These are phyloP conservation scores for Lepidium aucheri DNA, from an alignment of 345 rosid genomes.

Conservation along the genomic window DNA sequence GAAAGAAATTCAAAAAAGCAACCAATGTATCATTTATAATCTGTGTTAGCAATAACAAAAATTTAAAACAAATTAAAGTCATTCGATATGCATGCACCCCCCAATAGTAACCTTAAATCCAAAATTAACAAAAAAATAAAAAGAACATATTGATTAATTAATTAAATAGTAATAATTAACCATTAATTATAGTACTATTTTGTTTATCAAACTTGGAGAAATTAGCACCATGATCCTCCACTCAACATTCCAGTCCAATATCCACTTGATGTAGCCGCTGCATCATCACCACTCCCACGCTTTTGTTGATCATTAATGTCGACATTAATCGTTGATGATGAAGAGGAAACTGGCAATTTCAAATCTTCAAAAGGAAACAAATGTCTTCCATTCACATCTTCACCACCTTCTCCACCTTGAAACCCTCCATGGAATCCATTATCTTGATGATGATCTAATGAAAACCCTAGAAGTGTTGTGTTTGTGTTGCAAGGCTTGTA, in stretches of 20 bases:
- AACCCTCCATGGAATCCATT: constrained; percentile 41
- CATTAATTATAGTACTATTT: constrained; percentile 16
- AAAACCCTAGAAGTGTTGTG: constrained; percentile 47
- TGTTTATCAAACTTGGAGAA: constrained; percentile 13
- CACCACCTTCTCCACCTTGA: constrained; percentile 31
- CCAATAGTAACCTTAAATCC: constrained; percentile 13
- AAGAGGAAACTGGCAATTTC: constrained; percentile 54
- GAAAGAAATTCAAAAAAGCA: constrained; percentile 21
- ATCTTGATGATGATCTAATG: constrained; percentile 67
- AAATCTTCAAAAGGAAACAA: constrained; percentile 92
- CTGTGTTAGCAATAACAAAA: constrained; percentile 28
- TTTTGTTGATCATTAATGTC: constrained; percentile 39
- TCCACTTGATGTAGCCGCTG: constrained; percentile 40
- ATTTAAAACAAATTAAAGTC: constrained; percentile 27
- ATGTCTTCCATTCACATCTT: constrained; percentile 47
- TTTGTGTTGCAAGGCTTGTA: constrained; percentile 52
- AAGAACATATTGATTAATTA: constrained; percentile 19
- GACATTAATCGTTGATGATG: constrained; percentile 22
- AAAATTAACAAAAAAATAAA: constrained; percentile 9
- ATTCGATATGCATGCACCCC: constrained; percentile 31
- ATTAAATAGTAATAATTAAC: constrained; percentile 21
- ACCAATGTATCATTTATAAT: constrained; percentile 29
- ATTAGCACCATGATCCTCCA: constrained; percentile 87
- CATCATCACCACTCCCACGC: constrained; percentile 40
- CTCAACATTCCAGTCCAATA: constrained; percentile 95